Percentiles rank a stretch among this genome's conserved stretches.
Conservation (phyloP, 345 rosid genomes). For the Gossypium herbaceum region DNA sequence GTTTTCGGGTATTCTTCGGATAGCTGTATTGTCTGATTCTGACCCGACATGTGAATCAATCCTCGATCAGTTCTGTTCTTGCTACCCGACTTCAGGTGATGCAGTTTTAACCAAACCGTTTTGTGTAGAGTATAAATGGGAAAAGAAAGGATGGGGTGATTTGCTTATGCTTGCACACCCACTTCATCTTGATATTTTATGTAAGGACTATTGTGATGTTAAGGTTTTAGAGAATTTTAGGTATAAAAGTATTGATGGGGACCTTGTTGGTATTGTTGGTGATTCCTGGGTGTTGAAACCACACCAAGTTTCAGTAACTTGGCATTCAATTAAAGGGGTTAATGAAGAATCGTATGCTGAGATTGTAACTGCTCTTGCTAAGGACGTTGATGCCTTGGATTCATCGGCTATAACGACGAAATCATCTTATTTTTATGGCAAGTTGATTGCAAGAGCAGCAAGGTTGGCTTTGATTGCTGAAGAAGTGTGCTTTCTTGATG, state of each 20-base stretch:
- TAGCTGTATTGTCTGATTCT: conserved; percentile 50
- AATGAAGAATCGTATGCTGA: conserved; percentile 44
- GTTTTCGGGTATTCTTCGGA: conserved; percentile 62
- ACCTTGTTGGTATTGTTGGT: conserved; percentile 75
- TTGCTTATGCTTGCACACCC: conserved; percentile 92
- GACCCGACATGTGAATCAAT: conserved; percentile 40
- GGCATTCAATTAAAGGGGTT: conserved; percentile 80
- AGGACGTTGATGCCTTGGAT: conserved; percentile 58
- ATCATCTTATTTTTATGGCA: conserved; percentile 78
- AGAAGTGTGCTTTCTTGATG: conserved; percentile 61
- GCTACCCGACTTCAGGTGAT: conserved; percentile 78
- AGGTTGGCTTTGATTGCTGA: conserved; percentile 87
- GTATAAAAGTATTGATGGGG: conserved; percentile 82
- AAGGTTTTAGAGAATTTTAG: conserved; percentile 53
- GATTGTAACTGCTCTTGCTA: conserved; percentile 58
- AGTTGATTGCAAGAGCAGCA: conserved; percentile 80
- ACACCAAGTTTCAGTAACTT: conserved; percentile 62
- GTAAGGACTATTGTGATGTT: conserved; percentile 29
- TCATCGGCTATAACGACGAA: conserved; percentile 43
- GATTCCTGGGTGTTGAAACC: conserved; percentile 74
- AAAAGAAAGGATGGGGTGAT: conserved; percentile 86
- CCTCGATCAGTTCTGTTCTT: conserved; percentile 77
- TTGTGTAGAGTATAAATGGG: conserved; percentile 75
- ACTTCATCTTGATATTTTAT: conserved; percentile 63
- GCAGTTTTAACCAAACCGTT: conserved; percentile 63